Base-by-base conservation (phyloP, 371 early-diverging fungal genomes). In the Lichtheimia hyalospora region DNA sequence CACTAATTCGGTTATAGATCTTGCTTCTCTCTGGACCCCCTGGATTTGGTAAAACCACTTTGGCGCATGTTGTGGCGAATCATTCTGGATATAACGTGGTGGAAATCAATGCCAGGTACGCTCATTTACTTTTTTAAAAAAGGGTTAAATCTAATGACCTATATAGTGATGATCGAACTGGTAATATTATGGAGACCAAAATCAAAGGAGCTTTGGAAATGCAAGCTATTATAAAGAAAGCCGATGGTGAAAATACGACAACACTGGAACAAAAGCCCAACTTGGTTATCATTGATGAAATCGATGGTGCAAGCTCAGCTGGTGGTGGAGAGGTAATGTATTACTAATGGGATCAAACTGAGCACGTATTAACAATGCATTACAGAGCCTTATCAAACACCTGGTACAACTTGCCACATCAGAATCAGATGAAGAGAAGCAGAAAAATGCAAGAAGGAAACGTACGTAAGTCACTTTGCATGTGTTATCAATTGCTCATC, bases 1-100 rank as follows among this genome's bases (percentile, higher is more conserved):
- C 52, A 69, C 16, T 44, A 39, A 7, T 34, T 52, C n/a, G 40
- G 27, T 27, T 52, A 15, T 82, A 90, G 82, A 90, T 99, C 18
- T 72, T 97, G 24, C 66, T 99, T n/a, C 62, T 99, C 20, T 84
- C 94, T 5, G 99, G 99, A 0, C 92, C 95, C 16, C 97, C 99
- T 1, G 99, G 99, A 0, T 82, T 97, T 52, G 99, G 99, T 57
- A 99, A 99, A 71, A 99, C 99, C 0, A 98, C 99, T 0, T 76
- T 99, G 62, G 99, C 97, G 0, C 96, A 97, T 71, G 87, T 99
- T 1, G 84, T 94, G 48, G 97, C 97, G 0, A 81, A 83, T 46
- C 95, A 96, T 63, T 86, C 92, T n/a, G 96, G 96, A 1, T 95
- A 98, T 67, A 85, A 92, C 48, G 73, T 92, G 3, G 75, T 97